phyloP scores from a whole-genome alignment of 352 stramenopile species.

The Pythium volutum region DNA sequence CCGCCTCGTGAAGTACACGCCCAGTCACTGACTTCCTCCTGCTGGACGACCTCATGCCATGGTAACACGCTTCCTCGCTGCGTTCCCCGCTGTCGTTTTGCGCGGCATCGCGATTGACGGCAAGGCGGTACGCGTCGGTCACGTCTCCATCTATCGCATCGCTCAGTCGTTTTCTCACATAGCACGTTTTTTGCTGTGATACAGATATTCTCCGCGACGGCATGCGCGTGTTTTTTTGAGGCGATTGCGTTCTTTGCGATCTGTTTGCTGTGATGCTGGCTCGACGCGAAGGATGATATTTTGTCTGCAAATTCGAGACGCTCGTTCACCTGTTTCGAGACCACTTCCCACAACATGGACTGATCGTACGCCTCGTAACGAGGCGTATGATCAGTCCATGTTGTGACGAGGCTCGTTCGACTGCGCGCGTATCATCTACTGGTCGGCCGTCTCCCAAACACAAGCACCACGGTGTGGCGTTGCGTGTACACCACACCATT shows the following conservation, averaged over 20 bases:
- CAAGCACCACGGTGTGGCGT: too few species aligned
- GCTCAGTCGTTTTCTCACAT: not conserved
- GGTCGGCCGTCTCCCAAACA: not conserved
- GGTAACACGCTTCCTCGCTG: not conserved
- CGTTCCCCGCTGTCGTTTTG: not conserved
- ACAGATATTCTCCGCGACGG: too few species aligned
- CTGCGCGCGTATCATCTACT: not conserved
- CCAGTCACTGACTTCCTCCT: not conserved
- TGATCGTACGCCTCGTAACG: not conserved
- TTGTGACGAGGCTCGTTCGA: not conserved
- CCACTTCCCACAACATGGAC: not conserved
- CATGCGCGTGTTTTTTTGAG: too few species aligned
- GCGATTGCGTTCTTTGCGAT: too few species aligned
- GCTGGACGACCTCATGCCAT: not conserved
- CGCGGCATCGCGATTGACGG: not conserved
- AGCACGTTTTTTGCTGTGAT: not conserved
- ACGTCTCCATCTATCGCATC: not conserved
- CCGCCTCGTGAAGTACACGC: not conserved
- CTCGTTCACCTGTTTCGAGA: too few species aligned
- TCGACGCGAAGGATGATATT: too few species aligned
- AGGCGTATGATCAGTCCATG: not conserved
- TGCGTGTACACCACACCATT: too few species aligned
- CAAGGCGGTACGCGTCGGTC: constrained; percentile 2
- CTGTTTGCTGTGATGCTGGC: too few species aligned
- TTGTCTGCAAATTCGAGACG: too few species aligned